Conservation (phyloP, 139 green algal genomes). For the Picochlorum sp. region DNA sequence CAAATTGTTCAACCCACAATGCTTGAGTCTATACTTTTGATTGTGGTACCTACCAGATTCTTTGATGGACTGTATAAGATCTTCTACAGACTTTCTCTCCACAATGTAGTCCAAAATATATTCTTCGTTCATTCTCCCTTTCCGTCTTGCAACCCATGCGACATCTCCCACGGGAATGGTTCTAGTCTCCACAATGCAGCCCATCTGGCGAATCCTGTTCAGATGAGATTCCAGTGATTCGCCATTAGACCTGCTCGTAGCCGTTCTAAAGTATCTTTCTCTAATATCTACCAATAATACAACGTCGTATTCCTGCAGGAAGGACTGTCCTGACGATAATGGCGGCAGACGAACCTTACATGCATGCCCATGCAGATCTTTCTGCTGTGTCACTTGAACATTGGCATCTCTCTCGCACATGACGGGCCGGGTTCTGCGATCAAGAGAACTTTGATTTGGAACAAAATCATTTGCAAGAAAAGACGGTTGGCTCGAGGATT, state of each 20-base stretch:
- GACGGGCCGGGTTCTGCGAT: too few relatives aligned
- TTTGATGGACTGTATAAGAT: constrained; percentile 53
- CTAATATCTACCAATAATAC: constrained; percentile 52
- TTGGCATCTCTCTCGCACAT: too few relatives aligned
- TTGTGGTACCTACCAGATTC: constrained; percentile 27
- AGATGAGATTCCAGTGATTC: constrained; percentile 5
- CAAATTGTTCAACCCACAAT: constrained; percentile 44
- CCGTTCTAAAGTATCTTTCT: constrained; percentile 37
- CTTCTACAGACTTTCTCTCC: constrained; percentile 63
- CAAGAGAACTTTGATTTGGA: too few relatives aligned
- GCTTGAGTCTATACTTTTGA: constrained; percentile 47
- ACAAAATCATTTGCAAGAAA: not conserved
- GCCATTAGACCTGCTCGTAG: not conserved
- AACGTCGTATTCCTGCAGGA: constrained; percentile 44
- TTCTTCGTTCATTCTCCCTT: constrained; percentile 1
- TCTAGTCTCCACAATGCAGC: constrained; percentile 27
- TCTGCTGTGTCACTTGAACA: too few relatives aligned
- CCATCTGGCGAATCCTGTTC: constrained; percentile 17
- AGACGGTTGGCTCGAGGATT: not conserved
- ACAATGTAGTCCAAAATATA: constrained; percentile 68
- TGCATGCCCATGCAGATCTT: not conserved
- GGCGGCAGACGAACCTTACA: constrained; percentile 41
- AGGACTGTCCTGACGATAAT: constrained; percentile 32
- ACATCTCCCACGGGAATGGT: constrained; percentile 42
- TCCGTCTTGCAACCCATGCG: constrained; percentile 46